Evolutionary conservation across 495 filamentous ascomycete genomes (phyloP), one percentile per base, ranked within the genome.

Genomic region (Recurvomyces mirabilis): DNA sequence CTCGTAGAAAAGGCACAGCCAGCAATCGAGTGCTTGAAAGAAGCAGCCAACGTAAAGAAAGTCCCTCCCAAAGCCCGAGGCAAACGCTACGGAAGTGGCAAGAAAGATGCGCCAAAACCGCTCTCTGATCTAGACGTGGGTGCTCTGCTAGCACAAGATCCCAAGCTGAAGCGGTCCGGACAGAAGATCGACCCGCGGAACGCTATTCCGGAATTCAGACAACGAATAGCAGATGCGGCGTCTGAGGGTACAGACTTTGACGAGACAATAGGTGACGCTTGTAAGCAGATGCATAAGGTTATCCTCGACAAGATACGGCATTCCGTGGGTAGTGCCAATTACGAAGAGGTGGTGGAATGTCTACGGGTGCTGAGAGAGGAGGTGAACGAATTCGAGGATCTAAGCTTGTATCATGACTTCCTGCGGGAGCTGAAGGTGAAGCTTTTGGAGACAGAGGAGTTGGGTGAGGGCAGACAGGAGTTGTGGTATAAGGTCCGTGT

Each of bases 111-210:
- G 9, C 74, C 81, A 47, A 87, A 85, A 46, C 93, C 93, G 0
- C 78, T 94, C 23, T 99, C 93, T 0, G 89, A 87, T 14, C 79
- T 99, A 14, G 81, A 99, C 53, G 73, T 94, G 41, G 81, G 85
- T 47, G 72, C 74, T 1, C 78, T 94, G 14, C 78, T 94, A 19
- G 69, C 71, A 33, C 56, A 65, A 58, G 65, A 76, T 31, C 40
- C 26, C 26, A 78, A 78, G 50, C 72, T 66, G 9, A 55, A 65
- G 29, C 80, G 74, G 44, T n/a, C n/a, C n/a, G n/a, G n/a, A n/a
- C n/a, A n/a, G n/a, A n/a, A n/a, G n/a, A 87, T 99, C 40, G 81
- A 80, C 2, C 54, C 74, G 0, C 67, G 78, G 19, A 96, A 99
- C 53, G 77, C 87, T 4, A 83, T 99, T 34, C 87, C 93, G 0